Percentiles rank a stretch among this genome's conserved stretches.
Conservation (phyloP, 2,329 filamentous ascomycete genomes). For the Mollisia scopiformis region DNA sequence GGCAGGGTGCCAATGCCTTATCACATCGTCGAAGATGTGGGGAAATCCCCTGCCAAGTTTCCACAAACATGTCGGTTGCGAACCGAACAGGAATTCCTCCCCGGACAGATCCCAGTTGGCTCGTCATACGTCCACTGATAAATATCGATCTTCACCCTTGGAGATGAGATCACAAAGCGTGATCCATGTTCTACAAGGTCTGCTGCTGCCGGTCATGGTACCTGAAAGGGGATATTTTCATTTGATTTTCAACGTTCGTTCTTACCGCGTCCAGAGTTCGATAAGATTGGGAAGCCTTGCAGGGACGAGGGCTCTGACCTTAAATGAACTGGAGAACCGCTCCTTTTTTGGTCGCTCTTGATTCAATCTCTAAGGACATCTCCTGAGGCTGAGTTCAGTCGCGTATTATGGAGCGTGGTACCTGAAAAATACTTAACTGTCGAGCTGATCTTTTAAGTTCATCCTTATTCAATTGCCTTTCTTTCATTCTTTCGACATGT, state of each 20-base stretch:
- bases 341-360: background rate
- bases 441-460: background rate
- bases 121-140: background rate
- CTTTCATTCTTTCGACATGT: background rate
- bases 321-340: background rate
- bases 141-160: background rate
- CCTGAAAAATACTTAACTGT: background rate
- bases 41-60: background rate
- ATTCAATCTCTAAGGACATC: background rate
- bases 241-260: background rate
- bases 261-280: background rate
- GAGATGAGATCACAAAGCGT: background rate
- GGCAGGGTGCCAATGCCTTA: background rate
- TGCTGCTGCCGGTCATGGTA: background rate
- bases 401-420: background rate
- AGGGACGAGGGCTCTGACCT: background rate
- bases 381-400: background rate
- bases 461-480: background rate
- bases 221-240: background rate
- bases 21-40: background rate
- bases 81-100: background rate
- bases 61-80: background rate
- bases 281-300: background rate
- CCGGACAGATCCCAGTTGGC: background rate
- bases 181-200: background rate